Conservation (phyloP, 192 early-diverging fungal genomes). For the Gaertneriomyces semiglobifer region DNA sequence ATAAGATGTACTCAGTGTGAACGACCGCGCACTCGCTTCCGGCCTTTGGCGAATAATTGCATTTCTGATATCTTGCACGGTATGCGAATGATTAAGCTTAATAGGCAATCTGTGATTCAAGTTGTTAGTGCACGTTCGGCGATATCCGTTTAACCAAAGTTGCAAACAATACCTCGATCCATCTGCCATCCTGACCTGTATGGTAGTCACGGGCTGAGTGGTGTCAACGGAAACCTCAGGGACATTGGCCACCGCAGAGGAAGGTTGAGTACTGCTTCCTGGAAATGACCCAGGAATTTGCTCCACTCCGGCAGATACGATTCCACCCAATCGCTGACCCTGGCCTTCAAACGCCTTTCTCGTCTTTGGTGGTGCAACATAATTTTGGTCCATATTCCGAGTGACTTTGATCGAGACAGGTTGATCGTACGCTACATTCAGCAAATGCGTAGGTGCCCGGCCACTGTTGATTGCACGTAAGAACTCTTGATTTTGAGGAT, state of each 20-base stretch:
- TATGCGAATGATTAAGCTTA: background rate
- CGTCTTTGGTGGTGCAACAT: slow-evolving; percentile 69
- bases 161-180: slow-evolving; percentile 61
- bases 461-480: slow-evolving; percentile 86
- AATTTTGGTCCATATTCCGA: slow-evolving; percentile 81
- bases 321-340: slow-evolving; percentile 76
- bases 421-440: slow-evolving; percentile 86
- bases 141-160: no score
- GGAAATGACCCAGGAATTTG: slow-evolving; percentile 29
- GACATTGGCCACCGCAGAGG: background rate
- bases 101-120: background rate
- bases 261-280: background rate
- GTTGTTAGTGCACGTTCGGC: no score
- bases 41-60: background rate
- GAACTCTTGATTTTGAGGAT: slow-evolving; percentile 81
- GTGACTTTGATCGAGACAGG: slow-evolving; percentile 85
- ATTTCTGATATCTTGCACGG: background rate
- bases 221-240: slow-evolving; percentile 61
- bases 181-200: slow-evolving; percentile 91
- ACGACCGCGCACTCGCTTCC: background rate
- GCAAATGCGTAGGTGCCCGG: slow-evolving; percentile 77
- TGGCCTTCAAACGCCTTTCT: slow-evolving; percentile 70
- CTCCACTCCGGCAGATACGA: slow-evolving; percentile 25
- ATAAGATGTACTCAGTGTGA: background rate
- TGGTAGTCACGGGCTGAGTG: slow-evolving; percentile 70